phyloP scores from a whole-genome alignment of 2,329 filamentous ascomycete species.

The Talaromyces sp. region DNA sequence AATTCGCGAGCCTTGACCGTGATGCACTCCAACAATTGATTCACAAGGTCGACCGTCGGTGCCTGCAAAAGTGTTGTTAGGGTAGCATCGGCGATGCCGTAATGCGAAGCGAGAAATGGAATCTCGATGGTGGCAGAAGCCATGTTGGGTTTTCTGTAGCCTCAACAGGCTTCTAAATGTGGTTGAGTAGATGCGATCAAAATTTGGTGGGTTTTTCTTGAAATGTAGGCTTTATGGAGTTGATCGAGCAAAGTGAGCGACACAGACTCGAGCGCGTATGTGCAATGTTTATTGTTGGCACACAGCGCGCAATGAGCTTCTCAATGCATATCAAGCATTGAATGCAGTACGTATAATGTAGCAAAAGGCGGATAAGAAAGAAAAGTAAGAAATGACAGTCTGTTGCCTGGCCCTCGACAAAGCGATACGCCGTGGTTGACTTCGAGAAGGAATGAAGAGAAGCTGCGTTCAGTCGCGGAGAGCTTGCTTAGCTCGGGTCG shows the following conservation, averaged over 20 bases:
- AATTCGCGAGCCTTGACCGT: constrained; percentile 76
- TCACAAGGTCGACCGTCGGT: constrained; percentile 74
- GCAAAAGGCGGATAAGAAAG: constrained; percentile 19
- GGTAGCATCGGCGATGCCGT: constrained; percentile 55
- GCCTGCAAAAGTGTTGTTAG: constrained; percentile 54
- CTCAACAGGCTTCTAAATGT: constrained; percentile 15
- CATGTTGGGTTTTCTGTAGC: constrained; percentile 41
- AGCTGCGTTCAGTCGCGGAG: constrained; percentile 4
- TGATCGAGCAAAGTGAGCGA: constrained; percentile 1
- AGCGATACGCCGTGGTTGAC: constrained; percentile 14
- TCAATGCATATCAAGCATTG: constrained; percentile 14
- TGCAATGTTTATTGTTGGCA: constrained; percentile 7
- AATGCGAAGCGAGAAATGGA: constrained; percentile 58
- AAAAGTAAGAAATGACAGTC: constrained; percentile 18
- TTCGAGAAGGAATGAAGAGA: constrained; percentile 3
- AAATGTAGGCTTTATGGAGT: not conserved
- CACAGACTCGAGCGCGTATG: constrained; percentile 10
- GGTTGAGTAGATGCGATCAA: not conserved
- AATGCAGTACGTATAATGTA: constrained; percentile 3
- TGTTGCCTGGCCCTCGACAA: constrained; percentile 12
- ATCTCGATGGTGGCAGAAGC: constrained; percentile 56
- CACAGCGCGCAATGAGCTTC: constrained; percentile 7
- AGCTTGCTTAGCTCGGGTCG: constrained; percentile 3
- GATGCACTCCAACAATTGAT: constrained; percentile 69
- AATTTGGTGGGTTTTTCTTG: not conserved